Conservation (phyloP, 2,329 filamentous ascomycete species). For the Cercospora sojina region DNA sequence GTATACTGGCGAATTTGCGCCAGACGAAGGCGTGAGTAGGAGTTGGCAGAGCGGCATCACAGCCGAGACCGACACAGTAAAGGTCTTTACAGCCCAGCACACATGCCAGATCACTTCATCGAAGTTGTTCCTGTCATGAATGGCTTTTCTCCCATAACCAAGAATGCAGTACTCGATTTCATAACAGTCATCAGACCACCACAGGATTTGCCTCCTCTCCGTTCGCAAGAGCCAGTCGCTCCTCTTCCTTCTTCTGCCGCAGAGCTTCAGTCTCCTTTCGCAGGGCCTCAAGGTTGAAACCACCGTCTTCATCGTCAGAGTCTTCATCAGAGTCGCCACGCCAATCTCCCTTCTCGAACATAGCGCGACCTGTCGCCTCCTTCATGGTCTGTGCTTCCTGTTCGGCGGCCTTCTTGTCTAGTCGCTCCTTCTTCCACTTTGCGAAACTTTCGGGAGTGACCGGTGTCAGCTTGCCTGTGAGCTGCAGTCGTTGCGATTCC, state of each 20-base stretch:
- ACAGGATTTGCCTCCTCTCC: slow-evolving; percentile 19
- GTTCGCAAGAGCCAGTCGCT: slow-evolving; percentile 49
- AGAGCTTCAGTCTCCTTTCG: slow-evolving; percentile 80
- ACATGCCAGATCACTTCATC: neutral
- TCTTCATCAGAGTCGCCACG: slow-evolving; percentile 44
- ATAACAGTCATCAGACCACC: slow-evolving; percentile 10
- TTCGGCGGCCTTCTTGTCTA: slow-evolving; percentile 95
- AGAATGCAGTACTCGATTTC: neutral
- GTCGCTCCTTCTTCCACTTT: slow-evolving; percentile 92
- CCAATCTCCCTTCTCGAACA: slow-evolving; percentile 98
- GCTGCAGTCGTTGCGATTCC: slow-evolving; percentile 92
- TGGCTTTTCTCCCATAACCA: neutral
- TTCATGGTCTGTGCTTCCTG: slow-evolving; percentile 86
- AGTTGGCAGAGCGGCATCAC: neutral
- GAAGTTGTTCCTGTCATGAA: slow-evolving; percentile 4
- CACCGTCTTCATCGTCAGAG: slow-evolving; percentile 59
- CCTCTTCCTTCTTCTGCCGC: slow-evolving; percentile 73
- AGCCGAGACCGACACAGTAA: neutral
- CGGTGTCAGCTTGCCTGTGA: slow-evolving; percentile 86
- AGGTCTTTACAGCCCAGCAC: neutral
- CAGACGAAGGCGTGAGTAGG: neutral
- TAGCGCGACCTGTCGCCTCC: slow-evolving; percentile 88
- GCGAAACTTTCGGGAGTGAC: slow-evolving; percentile 91
- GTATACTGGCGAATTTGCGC: neutral
- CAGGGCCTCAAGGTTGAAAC: slow-evolving; percentile 80